Percentiles rank a stretch among this genome's conserved stretches.
Evolutionary conservation across 1,284 basidiomycete genomes (phyloP).

Genomic region (Clitocybe nebularis): DNA sequence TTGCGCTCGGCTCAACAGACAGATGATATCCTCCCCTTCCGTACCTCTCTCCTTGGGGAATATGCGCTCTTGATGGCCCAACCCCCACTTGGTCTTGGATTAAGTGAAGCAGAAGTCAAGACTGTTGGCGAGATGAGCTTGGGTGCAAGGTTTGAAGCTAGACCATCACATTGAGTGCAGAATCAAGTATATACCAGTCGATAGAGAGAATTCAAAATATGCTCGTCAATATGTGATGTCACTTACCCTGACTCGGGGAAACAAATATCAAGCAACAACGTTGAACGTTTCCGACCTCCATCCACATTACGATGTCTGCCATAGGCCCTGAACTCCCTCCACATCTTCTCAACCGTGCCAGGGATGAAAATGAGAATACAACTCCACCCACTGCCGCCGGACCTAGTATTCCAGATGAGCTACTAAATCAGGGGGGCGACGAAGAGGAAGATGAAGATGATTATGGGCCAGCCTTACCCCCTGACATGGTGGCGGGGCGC

Average conservation of each 20-base stretch:
- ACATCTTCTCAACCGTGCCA: conserved; percentile 28
- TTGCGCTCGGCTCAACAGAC: conserved; percentile 43
- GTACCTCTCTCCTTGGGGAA: conserved; percentile 66
- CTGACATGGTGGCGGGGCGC: conserved; percentile 37
- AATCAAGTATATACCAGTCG: background rate
- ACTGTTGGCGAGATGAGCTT: conserved; percentile 62
- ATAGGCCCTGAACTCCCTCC: conserved; percentile 52
- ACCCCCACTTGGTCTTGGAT: conserved; percentile 64
- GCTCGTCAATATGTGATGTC: no score
- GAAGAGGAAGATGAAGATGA: conserved; percentile 58
- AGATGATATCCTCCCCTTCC: conserved; percentile 77
- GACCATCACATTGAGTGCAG: background rate
- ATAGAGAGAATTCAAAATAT: no score
- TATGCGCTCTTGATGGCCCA: conserved; percentile 73
- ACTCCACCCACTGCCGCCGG: conserved; percentile 20
- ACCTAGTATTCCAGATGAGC: conserved; percentile 27
- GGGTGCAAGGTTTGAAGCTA: conserved; percentile 41
- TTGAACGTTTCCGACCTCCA: background rate
- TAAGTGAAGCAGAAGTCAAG: conserved; percentile 53
- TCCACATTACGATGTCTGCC: conserved; percentile 31
- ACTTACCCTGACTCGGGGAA: background rate
- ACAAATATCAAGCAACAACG: background rate
- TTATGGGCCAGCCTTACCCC: conserved; percentile 62
- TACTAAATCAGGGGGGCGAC: conserved; percentile 18
- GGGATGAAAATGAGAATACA: conserved; percentile 19